Percentiles rank a stretch among this genome's conserved stretches.
phyloP scores from a whole-genome alignment of 305 asterid genomes.

The Solanum hybrid region DNA sequence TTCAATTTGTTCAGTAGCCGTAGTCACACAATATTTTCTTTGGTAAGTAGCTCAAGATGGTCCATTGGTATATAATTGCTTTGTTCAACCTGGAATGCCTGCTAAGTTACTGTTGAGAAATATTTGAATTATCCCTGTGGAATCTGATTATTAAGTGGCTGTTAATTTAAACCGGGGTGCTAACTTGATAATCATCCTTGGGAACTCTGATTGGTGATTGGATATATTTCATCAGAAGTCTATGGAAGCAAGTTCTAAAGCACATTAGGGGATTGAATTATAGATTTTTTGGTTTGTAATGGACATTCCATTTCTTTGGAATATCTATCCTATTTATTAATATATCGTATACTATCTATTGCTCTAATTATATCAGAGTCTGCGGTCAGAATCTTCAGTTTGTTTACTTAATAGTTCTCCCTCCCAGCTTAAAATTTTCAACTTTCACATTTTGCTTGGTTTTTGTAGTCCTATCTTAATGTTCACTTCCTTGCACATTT shows the following conservation, averaged over 20 bases:
- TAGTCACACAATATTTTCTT: constrained; percentile 93
- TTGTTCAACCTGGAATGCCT: not conserved
- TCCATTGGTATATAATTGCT: not conserved
- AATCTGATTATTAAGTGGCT: not conserved
- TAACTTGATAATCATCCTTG: not conserved
- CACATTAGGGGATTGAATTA: not conserved
- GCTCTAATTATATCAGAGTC: not conserved
- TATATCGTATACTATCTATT: not conserved
- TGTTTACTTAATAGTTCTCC: not conserved
- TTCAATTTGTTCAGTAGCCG: constrained; percentile 99
- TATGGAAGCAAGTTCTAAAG: not conserved
- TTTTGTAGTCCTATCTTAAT: not conserved
- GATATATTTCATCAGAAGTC: not conserved
- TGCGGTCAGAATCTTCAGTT: not conserved
- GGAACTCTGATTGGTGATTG: not conserved
- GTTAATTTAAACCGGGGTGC: not conserved
- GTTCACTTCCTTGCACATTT: constrained; percentile 10
- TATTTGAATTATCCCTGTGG: not conserved
- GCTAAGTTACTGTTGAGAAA: not conserved
- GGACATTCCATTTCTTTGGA: not conserved
- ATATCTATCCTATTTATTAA: not conserved
- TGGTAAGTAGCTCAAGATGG: constrained; percentile 43
- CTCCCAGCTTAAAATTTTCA: not conserved
- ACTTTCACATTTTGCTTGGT: not conserved
- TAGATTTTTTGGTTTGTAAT: not conserved